Base-by-base conservation (phyloP, 805 yeast species). In the Schwanniomyces yamadae region DNA sequence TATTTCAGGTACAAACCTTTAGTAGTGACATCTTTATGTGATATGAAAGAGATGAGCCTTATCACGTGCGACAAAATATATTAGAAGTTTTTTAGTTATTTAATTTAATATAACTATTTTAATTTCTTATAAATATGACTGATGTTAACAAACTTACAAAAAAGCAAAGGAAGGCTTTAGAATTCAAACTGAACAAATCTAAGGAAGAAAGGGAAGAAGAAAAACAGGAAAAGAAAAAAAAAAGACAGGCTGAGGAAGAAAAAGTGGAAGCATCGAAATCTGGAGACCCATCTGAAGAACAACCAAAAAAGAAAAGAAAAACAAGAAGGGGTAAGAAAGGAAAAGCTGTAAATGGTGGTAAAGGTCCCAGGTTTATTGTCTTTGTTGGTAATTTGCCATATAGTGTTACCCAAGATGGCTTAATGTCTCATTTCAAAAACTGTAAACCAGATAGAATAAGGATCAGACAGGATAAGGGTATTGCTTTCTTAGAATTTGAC, bases 301-400 rank as follows among this genome's bases (percentile, higher is more conserved):
- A 62, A 29, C 68, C 63, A 5, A 71, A 69, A 49, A 83, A 82
- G 68, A 83, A 78, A 57, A 67, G 91, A 46, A 82, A 84, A 57
- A 81, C 90, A 3, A 75, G 91, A 64, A 71, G 86, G 59, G 89
- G 90, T 18, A 82, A 83, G 63, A 82, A 82, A 44, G 84, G 84
- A 14, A 79, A 73, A 56, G 82, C 80, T 9, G 61, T 57, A 4
- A 65, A 61, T 41, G 69, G 64, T 21, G 69, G 66, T 6, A 61
- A 54, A 44, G 82, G 78, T 12, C 83, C 78, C 37, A 69, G 95
- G 52, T 90, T 84, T 51, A 75, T 93, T 36, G 63, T 93, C 21
- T 93, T 93, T 62, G 87, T 90, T 6, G 99, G 99, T 4, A 89
- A 90, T 52, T 66, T 93, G 37, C 95, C 97, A 3, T 86, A 78